phyloP scores from a whole-genome alignment of 768 basidiomycete species.

The Gloeopeniophorella convolvens region DNA sequence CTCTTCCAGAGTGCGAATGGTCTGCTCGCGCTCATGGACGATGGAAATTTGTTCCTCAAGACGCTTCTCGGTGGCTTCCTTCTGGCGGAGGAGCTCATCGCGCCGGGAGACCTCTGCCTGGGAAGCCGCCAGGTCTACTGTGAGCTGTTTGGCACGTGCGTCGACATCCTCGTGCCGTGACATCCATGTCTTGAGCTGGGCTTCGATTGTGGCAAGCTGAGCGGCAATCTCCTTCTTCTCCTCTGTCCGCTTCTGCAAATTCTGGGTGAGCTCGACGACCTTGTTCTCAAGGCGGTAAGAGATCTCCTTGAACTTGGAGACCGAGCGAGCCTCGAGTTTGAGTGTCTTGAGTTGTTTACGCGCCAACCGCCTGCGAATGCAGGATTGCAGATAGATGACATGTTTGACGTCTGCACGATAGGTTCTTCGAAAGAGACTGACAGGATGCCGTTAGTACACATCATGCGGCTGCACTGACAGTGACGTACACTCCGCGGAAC shows the following conservation, averaged over 20 bases:
- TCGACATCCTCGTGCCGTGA: constrained; percentile 86
- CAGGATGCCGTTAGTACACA: constrained; percentile 1
- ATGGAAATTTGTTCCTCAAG: constrained; percentile 73
- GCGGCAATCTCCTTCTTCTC: constrained; percentile 85
- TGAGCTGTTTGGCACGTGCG: constrained; percentile 61
- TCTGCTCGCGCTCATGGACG: constrained; percentile 75
- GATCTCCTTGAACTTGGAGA: constrained; percentile 97
- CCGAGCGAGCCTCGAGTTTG: constrained; percentile 89
- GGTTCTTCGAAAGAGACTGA: constrained; percentile 47
- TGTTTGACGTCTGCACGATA: constrained; percentile 57
- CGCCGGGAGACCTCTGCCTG: constrained; percentile 67
- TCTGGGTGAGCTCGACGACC: constrained; percentile 96
- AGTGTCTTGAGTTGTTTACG: constrained; percentile 79
- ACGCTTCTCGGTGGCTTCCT: constrained; percentile 72
- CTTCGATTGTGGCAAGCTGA: constrained; percentile 74
- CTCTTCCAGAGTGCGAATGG: constrained; percentile 73
- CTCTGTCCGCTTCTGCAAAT: constrained; percentile 78
- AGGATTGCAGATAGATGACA: constrained; percentile 86
- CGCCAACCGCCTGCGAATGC: constrained; percentile 83
- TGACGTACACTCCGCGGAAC: constrained; percentile 79
- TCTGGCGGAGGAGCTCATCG: constrained; percentile 67
- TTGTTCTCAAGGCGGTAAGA: constrained; percentile 98
- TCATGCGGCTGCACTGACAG: constrained; percentile 10
- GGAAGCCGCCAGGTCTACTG: constrained; percentile 58
- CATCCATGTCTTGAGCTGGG: constrained; percentile 80